Conservation (phyloP, 1,284 basidiomycete genomes). For the Ustanciosporium gigantosporum region DNA sequence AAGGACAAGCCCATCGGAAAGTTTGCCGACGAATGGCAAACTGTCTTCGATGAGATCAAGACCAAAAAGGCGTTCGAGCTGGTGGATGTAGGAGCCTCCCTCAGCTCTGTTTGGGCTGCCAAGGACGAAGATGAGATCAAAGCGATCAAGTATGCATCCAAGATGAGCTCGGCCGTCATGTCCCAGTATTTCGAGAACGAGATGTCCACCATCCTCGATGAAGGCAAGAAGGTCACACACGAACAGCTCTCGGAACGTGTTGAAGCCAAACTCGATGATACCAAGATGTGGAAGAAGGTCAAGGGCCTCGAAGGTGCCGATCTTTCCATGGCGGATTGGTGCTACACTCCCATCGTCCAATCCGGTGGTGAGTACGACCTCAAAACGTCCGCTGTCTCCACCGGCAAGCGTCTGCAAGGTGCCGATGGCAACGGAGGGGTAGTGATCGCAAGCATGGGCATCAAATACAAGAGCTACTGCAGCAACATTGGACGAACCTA, state of each 20-base stretch:
- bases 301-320: slow-evolving; percentile 70
- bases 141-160: slow-evolving; percentile 67
- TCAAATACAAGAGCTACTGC: slow-evolving; percentile 91
- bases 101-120: slow-evolving; percentile 78
- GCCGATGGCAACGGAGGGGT: slow-evolving; percentile 78
- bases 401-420: slow-evolving; percentile 67
- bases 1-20: slow-evolving; percentile 82
- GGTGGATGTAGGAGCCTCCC: slow-evolving; percentile 75
- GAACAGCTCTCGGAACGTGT: slow-evolving; percentile 80
- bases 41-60: slow-evolving; percentile 49
- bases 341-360: slow-evolving; percentile 93
- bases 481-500: slow-evolving; percentile 89
- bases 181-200: slow-evolving; percentile 83
- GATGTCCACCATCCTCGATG: slow-evolving; percentile 86
- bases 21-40: slow-evolving; percentile 77
- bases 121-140: slow-evolving; percentile 83
- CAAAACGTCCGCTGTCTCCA: slow-evolving; percentile 81
- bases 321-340: slow-evolving; percentile 84
- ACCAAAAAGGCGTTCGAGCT: slow-evolving; percentile 66
- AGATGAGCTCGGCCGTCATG: slow-evolving; percentile 82
- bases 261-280: slow-evolving; percentile 81
- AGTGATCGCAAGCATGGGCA: slow-evolving; percentile 81
- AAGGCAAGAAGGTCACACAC: slow-evolving; percentile 85
- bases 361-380: slow-evolving; percentile 90
- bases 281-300: slow-evolving; percentile 69